Base-by-base conservation (phyloP, 257 asterid species). In the Henckelia pumila region DNA sequence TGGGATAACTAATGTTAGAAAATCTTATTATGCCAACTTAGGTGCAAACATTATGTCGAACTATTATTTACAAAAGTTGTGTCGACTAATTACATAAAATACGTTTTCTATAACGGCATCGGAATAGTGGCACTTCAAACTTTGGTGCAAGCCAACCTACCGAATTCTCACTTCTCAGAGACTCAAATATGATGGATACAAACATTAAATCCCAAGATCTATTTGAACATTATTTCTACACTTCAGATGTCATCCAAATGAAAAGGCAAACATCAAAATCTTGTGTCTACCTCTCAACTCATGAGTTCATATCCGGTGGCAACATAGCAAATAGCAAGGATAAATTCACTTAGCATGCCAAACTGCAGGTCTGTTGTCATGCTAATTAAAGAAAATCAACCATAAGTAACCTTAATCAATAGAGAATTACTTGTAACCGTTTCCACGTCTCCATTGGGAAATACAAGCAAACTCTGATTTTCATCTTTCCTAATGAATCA, bases 371-470 rank as follows among this genome's bases (percentile, higher is more conserved):
- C 20, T 29, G 59, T 26, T 21, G 24, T 28, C 65, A 73, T 29
- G 47, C 61, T 62, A 61, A 64, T 56, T 11, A 56, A 52, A 63
- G 33, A 11, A 64, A 68, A 56, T 40, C 30, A 53, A 64, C 59
- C 44, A 56, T 56, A 8, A 30, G 53, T 63, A 63, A 13, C 25
- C 33, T 9, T 23, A 49, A 76, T 50, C 71, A 59, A 58, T 49
- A 62, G 28, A 61, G 29, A 62, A 59, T 79, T 86, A 93, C 99
- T 71, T 76, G 83, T 79, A 93, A 80, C n/a, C 81, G 92, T 32
- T 79, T 22, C 99, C 99, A 93, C 17, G 95, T 90, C 83, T 85
- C 97, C 67, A 88, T 56, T 30, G 99, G 99, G 66, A 93, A 93
- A 81, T 68, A 93, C 83, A 90, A 80, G 86, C 97, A 90, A 74